Evolutionary conservation across 371 early-diverging fungal species (phyloP), one percentile per base, ranked within the genome.

Genomic region (Blyttiomyces sp.): DNA sequence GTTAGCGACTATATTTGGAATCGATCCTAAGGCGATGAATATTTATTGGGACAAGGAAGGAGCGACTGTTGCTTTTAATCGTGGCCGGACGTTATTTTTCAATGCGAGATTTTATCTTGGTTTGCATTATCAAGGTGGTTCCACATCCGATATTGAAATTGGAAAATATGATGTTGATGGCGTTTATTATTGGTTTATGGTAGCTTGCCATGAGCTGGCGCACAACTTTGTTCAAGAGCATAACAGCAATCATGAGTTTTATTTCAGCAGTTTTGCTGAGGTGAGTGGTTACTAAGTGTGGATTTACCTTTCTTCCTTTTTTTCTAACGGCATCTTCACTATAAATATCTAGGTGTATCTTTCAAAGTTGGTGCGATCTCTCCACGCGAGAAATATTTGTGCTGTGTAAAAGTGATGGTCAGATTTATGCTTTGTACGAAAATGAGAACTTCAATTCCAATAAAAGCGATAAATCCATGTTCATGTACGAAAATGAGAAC

Each of bases 151-250:
- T 30, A 45, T 23, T 42, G 27, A 46, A n/a, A n/a, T n/a, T n/a
- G 54, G 59, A 49, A 43, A 59, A 26, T 78, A 82, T 44, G 58
- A 65, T 3, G 72, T 81, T 0, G 87, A 87, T 59, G 79, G 77
- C 0, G 86, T 79, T 64, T 88, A 87, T 49, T 91, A 89, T 64
- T 92, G 92, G 94, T 94, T 88, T 67, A 85, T 92, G 84, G 88
- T 85, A 1, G 68, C 84, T n/a, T 88, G 90, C 61, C 95, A 94
- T 67, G 95, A 93, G 70, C 67, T 94, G 56, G 93, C 89, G 2
- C 95, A 94, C 64, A 88, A 92, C 61, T 91, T 92, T 72, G 84
- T 88, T 11, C 24, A 54, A 2, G 49, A 63, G 35, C 68, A 67
- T 28, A 56, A 67, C 39, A 54, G 63, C 13, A 28, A 67, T 19